A percentile compares a stretch with the other conserved stretches of the same genome.
Evolutionary conservation across 148 eudicot genomes (phyloP).

Genomic region (Diospyros kaki): DNA sequence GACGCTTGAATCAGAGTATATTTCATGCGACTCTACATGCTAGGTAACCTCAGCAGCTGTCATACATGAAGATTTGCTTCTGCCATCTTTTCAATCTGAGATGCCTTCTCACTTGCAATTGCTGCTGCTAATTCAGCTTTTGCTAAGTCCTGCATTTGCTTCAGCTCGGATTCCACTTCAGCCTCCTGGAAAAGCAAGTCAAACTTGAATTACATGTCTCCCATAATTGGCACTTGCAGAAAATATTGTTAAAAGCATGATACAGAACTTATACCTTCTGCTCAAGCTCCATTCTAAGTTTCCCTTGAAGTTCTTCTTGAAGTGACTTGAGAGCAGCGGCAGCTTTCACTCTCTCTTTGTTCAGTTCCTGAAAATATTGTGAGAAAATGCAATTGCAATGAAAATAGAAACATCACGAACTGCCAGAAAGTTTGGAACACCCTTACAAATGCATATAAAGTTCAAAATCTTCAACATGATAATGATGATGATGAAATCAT

Average conservation of each 20-base stretch:
- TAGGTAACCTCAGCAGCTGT: slow-evolving; percentile 11
- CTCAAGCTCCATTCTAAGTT: slow-evolving; percentile 64
- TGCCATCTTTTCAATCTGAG: slow-evolving; percentile 84
- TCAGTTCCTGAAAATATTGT: slow-evolving; percentile 52
- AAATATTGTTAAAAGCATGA: not conserved
- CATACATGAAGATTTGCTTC: slow-evolving; percentile 90
- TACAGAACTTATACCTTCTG: slow-evolving; percentile 55
- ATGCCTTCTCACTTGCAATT: slow-evolving; percentile 86
- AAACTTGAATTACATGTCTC: slow-evolving; percentile 11
- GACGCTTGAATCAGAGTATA: not conserved
- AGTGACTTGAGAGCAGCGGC: slow-evolving; percentile 86
- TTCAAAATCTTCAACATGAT: no score
- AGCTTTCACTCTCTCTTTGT: slow-evolving; percentile 75
- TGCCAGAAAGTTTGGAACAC: not conserved
- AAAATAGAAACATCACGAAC: not conserved
- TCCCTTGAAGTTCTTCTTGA: slow-evolving; percentile 74
- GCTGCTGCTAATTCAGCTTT: slow-evolving; percentile 89
- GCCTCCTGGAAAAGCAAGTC: slow-evolving; percentile 47
- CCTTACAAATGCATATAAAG: not conserved
- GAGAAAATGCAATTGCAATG: not conserved
- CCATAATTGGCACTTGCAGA: slow-evolving; percentile 1
- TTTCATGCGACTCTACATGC: not conserved
- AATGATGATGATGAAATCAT: not conserved
- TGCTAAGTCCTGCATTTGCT: slow-evolving; percentile 63
- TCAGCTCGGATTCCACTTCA: slow-evolving; percentile 54